phyloP scores from a whole-genome alignment of 371 early-diverging fungal genomes.

The Dichotomocladium elegans region DNA sequence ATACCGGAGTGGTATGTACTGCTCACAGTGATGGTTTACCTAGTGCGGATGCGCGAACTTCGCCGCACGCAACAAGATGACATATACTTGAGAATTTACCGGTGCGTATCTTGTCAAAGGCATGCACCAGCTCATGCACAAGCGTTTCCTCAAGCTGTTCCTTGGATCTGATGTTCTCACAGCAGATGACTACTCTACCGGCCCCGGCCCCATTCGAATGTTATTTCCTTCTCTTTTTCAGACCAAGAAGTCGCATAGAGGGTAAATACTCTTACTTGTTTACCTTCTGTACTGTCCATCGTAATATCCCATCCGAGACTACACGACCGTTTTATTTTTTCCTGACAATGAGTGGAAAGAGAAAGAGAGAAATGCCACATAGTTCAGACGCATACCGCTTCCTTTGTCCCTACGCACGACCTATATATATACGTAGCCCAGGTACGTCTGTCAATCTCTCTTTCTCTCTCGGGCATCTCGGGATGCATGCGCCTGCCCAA shows the following conservation, averaged over 20 bases:
- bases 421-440: neutral
- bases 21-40: conserved; percentile 18
- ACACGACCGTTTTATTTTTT: neutral
- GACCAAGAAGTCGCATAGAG: too few species aligned
- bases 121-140: conserved; percentile 44
- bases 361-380: too few species aligned
- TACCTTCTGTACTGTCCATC: conserved; percentile 36
- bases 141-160: conserved; percentile 39
- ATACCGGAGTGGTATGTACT: neutral
- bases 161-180: conserved; percentile 34
- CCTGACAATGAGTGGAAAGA: neutral
- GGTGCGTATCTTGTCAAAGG: conserved; percentile 37
- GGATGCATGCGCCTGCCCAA: too few species aligned
- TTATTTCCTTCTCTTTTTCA: neutral
- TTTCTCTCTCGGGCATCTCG: too few species aligned
- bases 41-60: conserved; percentile 38
- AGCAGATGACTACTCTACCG: conserved; percentile 37
- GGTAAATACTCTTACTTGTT: too few species aligned
- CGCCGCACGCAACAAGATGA: conserved; percentile 45
- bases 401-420: conserved; percentile 34
- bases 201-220: neutral
- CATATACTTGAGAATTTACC: conserved; percentile 35
- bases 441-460: neutral
- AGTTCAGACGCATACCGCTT: conserved; percentile 18
- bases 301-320: conserved; percentile 41